Base-by-base conservation (phyloP, 257 asterid genomes). In the Solanum chiquidenum region DNA sequence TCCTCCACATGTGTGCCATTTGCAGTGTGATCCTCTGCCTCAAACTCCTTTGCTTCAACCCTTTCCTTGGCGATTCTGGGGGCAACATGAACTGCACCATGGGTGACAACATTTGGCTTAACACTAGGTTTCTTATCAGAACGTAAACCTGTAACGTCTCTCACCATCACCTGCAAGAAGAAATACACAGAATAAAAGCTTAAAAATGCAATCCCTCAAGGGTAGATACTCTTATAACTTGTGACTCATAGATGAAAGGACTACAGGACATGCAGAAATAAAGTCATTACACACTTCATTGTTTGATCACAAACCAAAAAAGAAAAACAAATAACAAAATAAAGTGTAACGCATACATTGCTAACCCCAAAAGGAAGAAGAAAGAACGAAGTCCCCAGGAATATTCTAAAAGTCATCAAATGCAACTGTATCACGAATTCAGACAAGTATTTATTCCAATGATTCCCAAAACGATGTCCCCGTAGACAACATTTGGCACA, bases 101-200 rank as follows among this genome's bases (percentile, higher is more conserved):
- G 93, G 87, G 89, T 75, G 37, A 84, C 75, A 80, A 92, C 92
- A 86, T 93, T 93, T 60, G 94, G 86, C 84, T 88, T 93, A 31
- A 76, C 79, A 79, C 60, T 87, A 75, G 93, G 87, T 82, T 86
- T 90, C 90, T 88, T 92, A 86, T 91, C 93, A 86, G 74, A 86
- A 72, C 90, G 92, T 84, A 92, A 79, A 71, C 94, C 94, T 52
- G 94, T 34, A 73, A 92, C 73, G 76, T 92, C 94, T 89, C 94
- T 93, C 90, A 92, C 95, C 95, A 93, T 93, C 83, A 55, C 90
- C 94, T 90, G 92, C 92, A 89, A 88, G 10, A 52, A 35, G 86
- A 86, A 38, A 21, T 40, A 68, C 72, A 42, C 77, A 72, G 88
- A 42, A 76, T 75, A 62, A 74, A 87, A 72, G 73, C 60, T 68